phyloP scores from a whole-genome alignment of 176 grass and related monocot genomes.

The Carex littledalei region DNA sequence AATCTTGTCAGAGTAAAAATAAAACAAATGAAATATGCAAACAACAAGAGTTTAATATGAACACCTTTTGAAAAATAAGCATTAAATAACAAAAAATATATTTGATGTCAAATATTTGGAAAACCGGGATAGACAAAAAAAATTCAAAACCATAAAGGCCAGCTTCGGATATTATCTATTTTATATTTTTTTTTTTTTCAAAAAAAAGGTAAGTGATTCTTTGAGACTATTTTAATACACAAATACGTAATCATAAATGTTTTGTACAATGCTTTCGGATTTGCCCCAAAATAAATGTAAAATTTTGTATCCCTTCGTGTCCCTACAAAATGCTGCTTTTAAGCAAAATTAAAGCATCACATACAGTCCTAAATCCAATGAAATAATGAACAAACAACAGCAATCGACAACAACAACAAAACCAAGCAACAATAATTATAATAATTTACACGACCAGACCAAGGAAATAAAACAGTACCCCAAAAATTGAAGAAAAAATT shows the following conservation, averaged over 20 bases:
- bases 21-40: background rate
- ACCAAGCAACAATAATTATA: slow-evolving; percentile 15
- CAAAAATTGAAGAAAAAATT: background rate
- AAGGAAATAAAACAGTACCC: background rate
- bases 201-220: background rate
- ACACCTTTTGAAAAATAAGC: too few species aligned
- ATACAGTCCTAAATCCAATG: slow-evolving; percentile 6
- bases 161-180: too few species aligned
- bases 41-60: background rate
- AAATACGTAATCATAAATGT: background rate
- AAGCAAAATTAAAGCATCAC: background rate
- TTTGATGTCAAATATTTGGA: background rate
- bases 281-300: background rate
- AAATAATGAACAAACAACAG: slow-evolving; percentile 12
- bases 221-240: background rate
- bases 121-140: background rate
- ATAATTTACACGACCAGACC: slow-evolving; percentile 28
- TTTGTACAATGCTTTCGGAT: background rate
- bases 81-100: background rate
- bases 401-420: slow-evolving; percentile 4
- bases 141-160: too few species aligned
- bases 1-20: too few species aligned
- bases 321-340: slow-evolving; percentile 19
- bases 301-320: background rate
- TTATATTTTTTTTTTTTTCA: too few species aligned